Evolutionary conservation across 164 flowering plant genomes (phyloP).

Genomic region (Nelumbo lutea): DNA sequence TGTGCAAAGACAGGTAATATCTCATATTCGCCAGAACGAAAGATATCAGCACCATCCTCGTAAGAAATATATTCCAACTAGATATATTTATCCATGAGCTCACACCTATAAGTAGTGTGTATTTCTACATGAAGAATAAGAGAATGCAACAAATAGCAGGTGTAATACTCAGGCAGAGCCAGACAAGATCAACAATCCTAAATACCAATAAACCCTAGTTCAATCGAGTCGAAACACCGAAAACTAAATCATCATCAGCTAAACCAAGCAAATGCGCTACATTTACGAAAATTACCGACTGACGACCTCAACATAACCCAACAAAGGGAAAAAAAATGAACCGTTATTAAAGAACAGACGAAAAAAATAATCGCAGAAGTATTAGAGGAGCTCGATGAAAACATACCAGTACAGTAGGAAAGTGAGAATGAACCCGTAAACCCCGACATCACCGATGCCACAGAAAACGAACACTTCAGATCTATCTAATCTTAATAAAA

Average conservation of each 20-base stretch:
- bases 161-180: background rate
- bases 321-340: background rate
- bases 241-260: background rate
- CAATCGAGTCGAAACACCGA: background rate
- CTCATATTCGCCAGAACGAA: background rate
- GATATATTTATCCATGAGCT: background rate
- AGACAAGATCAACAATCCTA: background rate
- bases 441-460: constrained; percentile 9
- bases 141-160: background rate
- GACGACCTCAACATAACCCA: background rate
- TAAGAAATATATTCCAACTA: background rate
- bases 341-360: background rate
- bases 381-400: constrained; percentile 25
- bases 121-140: background rate
- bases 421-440: constrained; percentile 23
- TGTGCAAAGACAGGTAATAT: background rate
- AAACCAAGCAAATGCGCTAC: constrained; percentile 5
- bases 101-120: background rate
- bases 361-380: background rate
- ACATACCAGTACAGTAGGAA: constrained; percentile 21
- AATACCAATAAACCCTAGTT: constrained; percentile 9
- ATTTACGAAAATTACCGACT: constrained; percentile 4
- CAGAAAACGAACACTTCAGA: constrained; percentile 3
- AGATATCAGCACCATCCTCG: background rate
- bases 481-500: constrained; percentile 4